Conservation (phyloP, 768 basidiomycete species). For the Xerocomus potaroensis region DNA sequence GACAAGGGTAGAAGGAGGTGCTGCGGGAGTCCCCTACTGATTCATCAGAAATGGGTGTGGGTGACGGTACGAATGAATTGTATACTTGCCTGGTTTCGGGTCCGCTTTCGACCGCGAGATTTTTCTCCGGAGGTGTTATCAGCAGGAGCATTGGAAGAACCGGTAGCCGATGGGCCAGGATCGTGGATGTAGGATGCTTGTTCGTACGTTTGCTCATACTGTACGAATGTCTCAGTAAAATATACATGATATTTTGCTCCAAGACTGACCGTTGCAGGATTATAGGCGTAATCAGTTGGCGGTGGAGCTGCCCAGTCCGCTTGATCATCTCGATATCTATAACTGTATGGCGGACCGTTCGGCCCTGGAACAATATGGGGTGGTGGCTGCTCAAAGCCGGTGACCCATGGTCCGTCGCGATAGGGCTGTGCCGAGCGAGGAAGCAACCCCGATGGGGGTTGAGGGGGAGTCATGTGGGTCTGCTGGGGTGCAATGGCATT, state of each 20-base stretch:
- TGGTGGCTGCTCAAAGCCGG: constrained; percentile 47
- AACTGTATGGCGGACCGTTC: constrained; percentile 46
- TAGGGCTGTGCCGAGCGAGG: constrained; percentile 43
- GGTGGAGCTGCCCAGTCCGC: constrained; percentile 40
- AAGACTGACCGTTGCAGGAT: constrained; percentile 43
- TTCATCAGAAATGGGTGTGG: constrained; percentile 2
- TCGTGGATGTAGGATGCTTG: constrained; percentile 57
- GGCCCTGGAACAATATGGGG: constrained; percentile 46
- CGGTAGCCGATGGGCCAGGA: constrained; percentile 41
- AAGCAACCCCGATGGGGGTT: constrained; percentile 42
- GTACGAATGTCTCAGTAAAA: constrained; percentile 8
- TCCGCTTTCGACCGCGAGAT: constrained; percentile 65
- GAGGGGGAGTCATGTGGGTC: constrained; percentile 50
- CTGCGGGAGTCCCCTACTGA: constrained; percentile 54
- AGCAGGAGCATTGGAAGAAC: constrained; percentile 33
- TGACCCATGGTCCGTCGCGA: constrained; percentile 54
- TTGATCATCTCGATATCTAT: constrained; percentile 62
- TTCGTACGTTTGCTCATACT: constrained; percentile 58
- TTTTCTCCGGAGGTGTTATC: constrained; percentile 36
- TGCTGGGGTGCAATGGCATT: constrained; percentile 62
- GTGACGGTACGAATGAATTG: not conserved
- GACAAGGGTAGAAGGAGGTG: constrained; percentile 63
- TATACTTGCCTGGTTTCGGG: constrained; percentile 48
- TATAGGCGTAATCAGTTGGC: constrained; percentile 50
- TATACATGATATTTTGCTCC: not conserved